phyloP scores from a whole-genome alignment of 306 rosid species.

The Cajanus cajan region DNA sequence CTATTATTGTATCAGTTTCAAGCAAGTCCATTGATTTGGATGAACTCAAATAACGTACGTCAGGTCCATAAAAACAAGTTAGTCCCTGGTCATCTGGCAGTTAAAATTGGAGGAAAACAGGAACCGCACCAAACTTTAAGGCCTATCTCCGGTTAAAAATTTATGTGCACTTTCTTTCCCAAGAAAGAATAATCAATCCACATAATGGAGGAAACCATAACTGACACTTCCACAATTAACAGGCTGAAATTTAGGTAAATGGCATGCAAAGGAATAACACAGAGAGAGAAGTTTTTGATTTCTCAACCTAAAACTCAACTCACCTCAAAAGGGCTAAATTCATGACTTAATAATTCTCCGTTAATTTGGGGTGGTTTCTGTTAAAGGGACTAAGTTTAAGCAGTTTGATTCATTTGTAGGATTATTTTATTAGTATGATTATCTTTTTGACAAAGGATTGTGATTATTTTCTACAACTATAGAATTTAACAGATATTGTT shows the following conservation, averaged over 20 bases:
- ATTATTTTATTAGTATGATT: neutral
- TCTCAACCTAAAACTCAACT: neutral
- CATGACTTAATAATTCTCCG: neutral
- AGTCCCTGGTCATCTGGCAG: neutral
- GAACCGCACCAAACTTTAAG: slow-evolving; percentile 12
- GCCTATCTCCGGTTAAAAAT: neutral
- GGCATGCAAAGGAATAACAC: neutral
- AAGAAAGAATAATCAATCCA: neutral
- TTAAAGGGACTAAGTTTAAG: neutral
- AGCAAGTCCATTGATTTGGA: neutral
- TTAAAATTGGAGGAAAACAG: neutral
- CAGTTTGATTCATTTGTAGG: neutral
- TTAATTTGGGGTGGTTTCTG: neutral
- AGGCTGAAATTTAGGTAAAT: slow-evolving; percentile 3
- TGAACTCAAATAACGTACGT: neutral
- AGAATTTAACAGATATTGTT: neutral
- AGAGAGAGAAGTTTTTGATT: neutral
- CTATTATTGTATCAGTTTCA: neutral
- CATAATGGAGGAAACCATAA: slow-evolving; percentile 1
- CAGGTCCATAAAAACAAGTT: neutral
- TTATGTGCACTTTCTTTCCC: slow-evolving; percentile 5
- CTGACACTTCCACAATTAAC: neutral
- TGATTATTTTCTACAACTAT: neutral
- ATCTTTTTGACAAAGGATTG: neutral
- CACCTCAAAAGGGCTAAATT: neutral